Percentiles rank a stretch among this genome's conserved stretches.
Conservation (phyloP, 2,329 filamentous ascomycete genomes). For the Trichoderma afroharzianum region DNA sequence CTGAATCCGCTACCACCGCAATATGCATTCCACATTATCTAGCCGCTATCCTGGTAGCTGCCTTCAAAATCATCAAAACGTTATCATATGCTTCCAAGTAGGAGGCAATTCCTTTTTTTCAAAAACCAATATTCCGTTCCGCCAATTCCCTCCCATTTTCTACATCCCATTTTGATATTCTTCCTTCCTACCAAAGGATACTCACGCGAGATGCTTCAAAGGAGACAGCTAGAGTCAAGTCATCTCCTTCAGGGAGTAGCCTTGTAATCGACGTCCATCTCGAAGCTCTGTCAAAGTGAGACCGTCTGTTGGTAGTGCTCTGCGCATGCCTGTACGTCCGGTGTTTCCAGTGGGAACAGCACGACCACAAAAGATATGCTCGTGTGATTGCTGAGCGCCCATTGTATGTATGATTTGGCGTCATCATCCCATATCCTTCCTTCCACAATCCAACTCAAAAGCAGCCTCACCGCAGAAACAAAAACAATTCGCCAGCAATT, state of each 20-base stretch:
- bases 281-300: not conserved
- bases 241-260: too few relatives aligned
- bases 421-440: not conserved
- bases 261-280: not conserved
- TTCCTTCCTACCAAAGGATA: not conserved
- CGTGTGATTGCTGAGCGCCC: not conserved
- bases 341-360: not conserved
- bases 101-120: not conserved
- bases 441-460: not conserved
- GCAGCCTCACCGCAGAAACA: constrained; percentile 1
- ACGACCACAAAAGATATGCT: not conserved
- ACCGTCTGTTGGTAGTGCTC: not conserved
- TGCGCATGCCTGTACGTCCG: not conserved
- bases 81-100: constrained; percentile 1
- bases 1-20: not conserved
- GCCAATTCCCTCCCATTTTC: not conserved
- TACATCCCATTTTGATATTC: not conserved
- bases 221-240: not conserved
- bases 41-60: not conserved
- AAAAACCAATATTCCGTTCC: not conserved
- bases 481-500: constrained; percentile 3
- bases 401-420: not conserved
- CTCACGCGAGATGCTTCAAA: not conserved
- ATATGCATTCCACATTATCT: constrained; percentile 12
- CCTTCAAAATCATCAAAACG: not conserved